A percentile compares a stretch with the other conserved stretches of the same genome.
These are phyloP conservation scores for Cinchona pubescens DNA, from an alignment of 257 asterid species.

Conservation along the genomic window DNA sequence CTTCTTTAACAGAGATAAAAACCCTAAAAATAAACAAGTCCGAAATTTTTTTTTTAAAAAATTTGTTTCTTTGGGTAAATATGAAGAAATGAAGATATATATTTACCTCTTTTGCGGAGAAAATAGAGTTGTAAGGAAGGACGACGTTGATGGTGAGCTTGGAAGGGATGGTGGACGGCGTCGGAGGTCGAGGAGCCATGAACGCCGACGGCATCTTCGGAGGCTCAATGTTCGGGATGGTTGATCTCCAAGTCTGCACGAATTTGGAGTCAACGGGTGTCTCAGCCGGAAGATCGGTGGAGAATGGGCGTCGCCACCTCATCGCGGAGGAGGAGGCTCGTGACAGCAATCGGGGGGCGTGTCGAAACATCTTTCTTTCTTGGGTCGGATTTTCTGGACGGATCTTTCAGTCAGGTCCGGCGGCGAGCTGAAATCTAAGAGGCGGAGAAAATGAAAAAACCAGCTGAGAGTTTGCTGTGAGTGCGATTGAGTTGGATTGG, in stretches of 20 bases:
- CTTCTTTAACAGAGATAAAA: neutral
- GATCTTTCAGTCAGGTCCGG: constrained; percentile 24
- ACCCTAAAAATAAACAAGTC: neutral
- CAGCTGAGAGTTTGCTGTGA: neutral
- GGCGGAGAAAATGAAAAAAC: neutral
- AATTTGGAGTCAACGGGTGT: constrained; percentile 55
- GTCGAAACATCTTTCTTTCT: constrained; percentile 53
- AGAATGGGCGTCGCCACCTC: constrained; percentile 59
- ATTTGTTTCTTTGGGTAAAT: too few species aligned
- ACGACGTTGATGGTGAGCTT: constrained; percentile 84
- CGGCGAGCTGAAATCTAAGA: constrained; percentile 9
- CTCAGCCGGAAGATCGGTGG: constrained; percentile 57
- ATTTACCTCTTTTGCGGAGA: constrained; percentile 60
- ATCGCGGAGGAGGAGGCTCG: constrained; percentile 53
- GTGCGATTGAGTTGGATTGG: neutral
- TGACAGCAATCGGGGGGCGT: constrained; percentile 38
- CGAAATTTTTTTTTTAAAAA: neutral
- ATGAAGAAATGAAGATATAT: neutral
- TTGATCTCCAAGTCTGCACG: constrained; percentile 57
- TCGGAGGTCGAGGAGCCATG: constrained; percentile 65
- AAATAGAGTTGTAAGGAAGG: constrained; percentile 67
- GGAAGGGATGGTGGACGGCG: constrained; percentile 63
- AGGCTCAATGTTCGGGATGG: constrained; percentile 56
- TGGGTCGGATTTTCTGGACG: neutral
- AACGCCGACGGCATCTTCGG: constrained; percentile 63